A percentile compares a stretch with the other conserved stretches of the same genome.
These are phyloP conservation scores for Fraxinus americana DNA, from an alignment of 257 asterid species.

Conservation along the genomic window DNA sequence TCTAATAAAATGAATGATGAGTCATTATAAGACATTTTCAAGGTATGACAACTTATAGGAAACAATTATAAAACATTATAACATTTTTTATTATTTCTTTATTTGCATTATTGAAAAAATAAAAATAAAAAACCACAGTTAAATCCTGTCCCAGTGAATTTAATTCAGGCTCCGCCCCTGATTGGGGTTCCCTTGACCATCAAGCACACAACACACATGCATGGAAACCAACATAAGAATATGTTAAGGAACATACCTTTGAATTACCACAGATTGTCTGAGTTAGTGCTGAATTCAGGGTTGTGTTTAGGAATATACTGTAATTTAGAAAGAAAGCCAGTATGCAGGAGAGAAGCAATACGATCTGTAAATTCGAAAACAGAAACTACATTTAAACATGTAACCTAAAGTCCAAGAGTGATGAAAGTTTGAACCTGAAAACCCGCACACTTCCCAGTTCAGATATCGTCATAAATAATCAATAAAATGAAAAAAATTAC, in stretches of 20 bases:
- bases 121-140: background rate
- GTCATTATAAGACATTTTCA: no score
- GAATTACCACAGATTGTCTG: conserved; percentile 95
- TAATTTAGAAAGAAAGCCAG: conserved; percentile 88
- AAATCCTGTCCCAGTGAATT: no score
- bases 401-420: conserved; percentile 1
- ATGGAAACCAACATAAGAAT: background rate
- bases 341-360: conserved; percentile 76
- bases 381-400: conserved; percentile 17
- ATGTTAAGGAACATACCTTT: conserved; percentile 59
- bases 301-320: conserved; percentile 79
- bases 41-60: no score
- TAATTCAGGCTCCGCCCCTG: no score
- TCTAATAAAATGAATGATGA: no score
- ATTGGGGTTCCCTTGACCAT: no score
- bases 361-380: conserved; percentile 48
- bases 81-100: no score
- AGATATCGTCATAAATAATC: background rate
- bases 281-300: conserved; percentile 90
- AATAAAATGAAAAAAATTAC: background rate
- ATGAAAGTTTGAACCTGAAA: background rate
- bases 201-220: background rate
- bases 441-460: background rate
- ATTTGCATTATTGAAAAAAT: no score
- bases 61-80: no score